Percentiles rank a stretch among this genome's conserved stretches.
Conservation (phyloP, 169 alveolate genomes). For the Cryptosporidium andersoni region DNA sequence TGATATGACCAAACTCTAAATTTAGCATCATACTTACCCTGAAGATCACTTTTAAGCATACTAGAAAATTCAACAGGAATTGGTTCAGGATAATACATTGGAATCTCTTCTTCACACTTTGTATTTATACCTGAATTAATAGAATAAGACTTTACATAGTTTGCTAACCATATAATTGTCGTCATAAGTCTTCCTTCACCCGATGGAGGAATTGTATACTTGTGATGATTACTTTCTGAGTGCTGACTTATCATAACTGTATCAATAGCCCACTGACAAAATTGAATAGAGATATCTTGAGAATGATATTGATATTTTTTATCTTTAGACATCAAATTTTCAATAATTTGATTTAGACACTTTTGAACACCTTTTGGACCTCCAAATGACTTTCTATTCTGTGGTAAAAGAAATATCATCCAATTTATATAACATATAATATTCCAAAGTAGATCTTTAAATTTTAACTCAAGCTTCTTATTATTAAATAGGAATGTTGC, state of each 20-base stretch:
- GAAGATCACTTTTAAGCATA: slow-evolving; percentile 21
- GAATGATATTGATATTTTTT: neutral
- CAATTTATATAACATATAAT: slow-evolving; percentile 23
- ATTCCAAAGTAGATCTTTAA: slow-evolving; percentile 15
- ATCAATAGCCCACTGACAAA: slow-evolving; percentile 45
- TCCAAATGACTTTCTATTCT: slow-evolving; percentile 56
- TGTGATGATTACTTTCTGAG: slow-evolving; percentile 26
- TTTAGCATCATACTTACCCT: slow-evolving; percentile 24
- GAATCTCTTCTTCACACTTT: neutral
- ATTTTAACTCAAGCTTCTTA: neutral
- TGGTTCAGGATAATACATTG: slow-evolving; percentile 40
- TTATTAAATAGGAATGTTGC: neutral
- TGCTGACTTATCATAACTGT: slow-evolving; percentile 37
- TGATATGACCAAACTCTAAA: slow-evolving; percentile 24
- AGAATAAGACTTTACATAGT: slow-evolving; percentile 28
- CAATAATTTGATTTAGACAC: slow-evolving; percentile 13
- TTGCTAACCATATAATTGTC: slow-evolving; percentile 36
- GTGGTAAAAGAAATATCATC: slow-evolving; percentile 18
- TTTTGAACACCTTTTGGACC: slow-evolving; percentile 53
- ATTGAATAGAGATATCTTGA: slow-evolving; percentile 26
- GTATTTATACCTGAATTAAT: slow-evolving; percentile 8
- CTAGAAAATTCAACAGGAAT: slow-evolving; percentile 32
- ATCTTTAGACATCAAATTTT: neutral
- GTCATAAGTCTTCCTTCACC: slow-evolving; percentile 57
- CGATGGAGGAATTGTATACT: slow-evolving; percentile 14